Evolutionary conservation across 2,329 filamentous ascomycete genomes (phyloP).

Genomic region (Aspergillus luchuensis): DNA sequence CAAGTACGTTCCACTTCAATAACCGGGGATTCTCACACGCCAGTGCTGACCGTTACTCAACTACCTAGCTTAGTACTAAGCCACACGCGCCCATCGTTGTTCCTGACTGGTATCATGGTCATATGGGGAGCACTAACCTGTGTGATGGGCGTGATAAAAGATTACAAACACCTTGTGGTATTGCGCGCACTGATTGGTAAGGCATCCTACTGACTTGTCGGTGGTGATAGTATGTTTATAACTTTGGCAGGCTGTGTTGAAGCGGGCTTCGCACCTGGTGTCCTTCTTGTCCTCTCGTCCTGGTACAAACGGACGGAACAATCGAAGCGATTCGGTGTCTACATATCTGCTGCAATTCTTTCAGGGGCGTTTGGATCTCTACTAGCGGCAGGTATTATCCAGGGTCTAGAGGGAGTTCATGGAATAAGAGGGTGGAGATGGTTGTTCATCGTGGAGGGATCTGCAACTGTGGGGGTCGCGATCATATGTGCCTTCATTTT

Average conservation of each 20-base stretch:
- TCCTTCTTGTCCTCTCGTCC: constrained; percentile 50
- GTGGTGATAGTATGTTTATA: not conserved
- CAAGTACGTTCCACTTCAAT: constrained; percentile 37
- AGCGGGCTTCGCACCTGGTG: constrained; percentile 24
- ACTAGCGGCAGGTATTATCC: constrained; percentile 53
- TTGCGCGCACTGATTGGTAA: constrained; percentile 33
- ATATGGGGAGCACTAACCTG: constrained; percentile 56
- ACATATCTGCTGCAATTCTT: constrained; percentile 60
- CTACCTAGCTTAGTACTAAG: constrained; percentile 47
- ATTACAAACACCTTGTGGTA: constrained; percentile 52
- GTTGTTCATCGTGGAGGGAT: constrained; percentile 52
- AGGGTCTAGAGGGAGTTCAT: constrained; percentile 48
- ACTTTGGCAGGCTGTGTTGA: constrained; percentile 24
- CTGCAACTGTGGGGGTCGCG: constrained; percentile 49
- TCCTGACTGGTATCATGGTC: constrained; percentile 55
- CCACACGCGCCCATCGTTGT: constrained; percentile 53
- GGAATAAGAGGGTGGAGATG: constrained; percentile 56
- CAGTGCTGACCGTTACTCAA: not conserved
- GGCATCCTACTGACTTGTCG: not conserved
- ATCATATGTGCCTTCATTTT: constrained; percentile 50
- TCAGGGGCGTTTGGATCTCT: constrained; percentile 58
- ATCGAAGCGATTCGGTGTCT: constrained; percentile 59
- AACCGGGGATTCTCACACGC: too few relatives aligned
- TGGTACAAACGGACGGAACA: constrained; percentile 64
- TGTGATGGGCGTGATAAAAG: constrained; percentile 54